Base-by-base conservation (phyloP, 1,139 yeast genomes). In the Zygosaccharomyces pseudobailii region DNA sequence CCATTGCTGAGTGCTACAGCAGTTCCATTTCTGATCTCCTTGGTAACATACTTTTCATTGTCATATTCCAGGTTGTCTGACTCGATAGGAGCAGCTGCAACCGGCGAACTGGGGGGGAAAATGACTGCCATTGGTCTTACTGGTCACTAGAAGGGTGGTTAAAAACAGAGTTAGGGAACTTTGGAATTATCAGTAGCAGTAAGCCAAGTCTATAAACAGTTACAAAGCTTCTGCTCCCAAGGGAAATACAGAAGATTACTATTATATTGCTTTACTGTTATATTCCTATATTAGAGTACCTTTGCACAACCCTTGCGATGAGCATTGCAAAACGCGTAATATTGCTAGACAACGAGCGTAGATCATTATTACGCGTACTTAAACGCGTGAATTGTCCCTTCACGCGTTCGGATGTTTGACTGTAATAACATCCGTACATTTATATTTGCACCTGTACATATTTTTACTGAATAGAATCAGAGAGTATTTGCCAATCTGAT, bases 91-190 rank as follows among this genome's bases (percentile, higher is more conserved):
- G 25, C 24, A 21, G 20, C 40, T 32, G 35, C 40, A 6, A 79
- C 71, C 2, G 87, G 86, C 27, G 86, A 81, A 24, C 86, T 80
- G 20, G 87, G 87, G 9, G 84, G 85, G 62, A 79, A 80, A 59
- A 74, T 80, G 42, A 64, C 62, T 17, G 42, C 32, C 57, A 55
- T 55, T 30, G 27, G 33, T 5, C 4, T 21, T 25, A n/a, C 17
- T 30, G 4, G 10, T 7, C 33, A 9, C 19, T 9, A 30, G 19
- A 30, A 13, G 17, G 17, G 17, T 13, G 17, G 17, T 13, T 13
- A 13, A 13, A 13, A 13, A 13, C 17, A 13, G 2, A 2, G 17
- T 13, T 2, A 13, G 17, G 2, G 17, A 2, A 13, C 17, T 13
- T 13, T 13, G 17, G 17, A 13, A 28, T 17, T 9, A 13, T 19